A percentile compares a stretch with the other conserved stretches of the same genome.
Evolutionary conservation across 2,329 filamentous ascomycete species (phyloP).

Genomic region (Samsoniella hepiali): DNA sequence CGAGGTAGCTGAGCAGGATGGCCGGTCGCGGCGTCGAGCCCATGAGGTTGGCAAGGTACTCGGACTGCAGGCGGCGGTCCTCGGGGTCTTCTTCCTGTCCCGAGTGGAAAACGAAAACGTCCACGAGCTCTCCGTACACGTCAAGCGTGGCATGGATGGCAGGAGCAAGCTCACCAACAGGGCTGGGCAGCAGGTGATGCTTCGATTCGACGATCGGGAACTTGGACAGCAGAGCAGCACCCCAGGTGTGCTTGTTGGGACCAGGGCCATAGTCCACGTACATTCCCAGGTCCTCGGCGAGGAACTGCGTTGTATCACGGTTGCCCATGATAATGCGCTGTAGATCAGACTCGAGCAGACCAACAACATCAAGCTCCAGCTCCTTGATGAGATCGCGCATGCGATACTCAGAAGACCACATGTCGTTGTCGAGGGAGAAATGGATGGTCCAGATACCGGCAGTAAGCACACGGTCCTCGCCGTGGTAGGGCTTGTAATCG

Average conservation of each 20-base stretch:
- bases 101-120: constrained; percentile 98
- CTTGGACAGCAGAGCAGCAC: constrained; percentile 85
- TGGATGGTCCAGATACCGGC: constrained; percentile 99
- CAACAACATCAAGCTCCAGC: constrained; percentile 93
- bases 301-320: constrained; percentile 89
- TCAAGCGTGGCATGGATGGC: constrained; percentile 96
- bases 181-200: constrained; percentile 89
- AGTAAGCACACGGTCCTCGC: constrained; percentile 81
- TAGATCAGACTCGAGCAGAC: constrained; percentile 87
- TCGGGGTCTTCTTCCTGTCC: constrained; percentile 96
- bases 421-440: constrained; percentile 95
- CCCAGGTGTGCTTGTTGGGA: constrained; percentile 99
- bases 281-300: constrained; percentile 96
- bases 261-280: constrained; percentile 97
- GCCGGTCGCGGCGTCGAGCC: constrained; percentile 73
- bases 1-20: constrained; percentile 86
- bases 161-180: constrained; percentile 90
- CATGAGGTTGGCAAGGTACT: constrained; percentile 88
- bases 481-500: constrained; percentile 87
- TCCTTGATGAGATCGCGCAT: constrained; percentile 90
- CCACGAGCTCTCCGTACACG: constrained; percentile 83
- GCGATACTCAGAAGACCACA: constrained; percentile 95
- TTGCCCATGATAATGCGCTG: constrained; percentile 99
- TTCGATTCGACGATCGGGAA: constrained; percentile 97
- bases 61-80: constrained; percentile 79